Evolutionary conservation across 306 rosid genomes (phyloP), one percentile per base, ranked within the genome.

Genomic region (Inga laurina): DNA sequence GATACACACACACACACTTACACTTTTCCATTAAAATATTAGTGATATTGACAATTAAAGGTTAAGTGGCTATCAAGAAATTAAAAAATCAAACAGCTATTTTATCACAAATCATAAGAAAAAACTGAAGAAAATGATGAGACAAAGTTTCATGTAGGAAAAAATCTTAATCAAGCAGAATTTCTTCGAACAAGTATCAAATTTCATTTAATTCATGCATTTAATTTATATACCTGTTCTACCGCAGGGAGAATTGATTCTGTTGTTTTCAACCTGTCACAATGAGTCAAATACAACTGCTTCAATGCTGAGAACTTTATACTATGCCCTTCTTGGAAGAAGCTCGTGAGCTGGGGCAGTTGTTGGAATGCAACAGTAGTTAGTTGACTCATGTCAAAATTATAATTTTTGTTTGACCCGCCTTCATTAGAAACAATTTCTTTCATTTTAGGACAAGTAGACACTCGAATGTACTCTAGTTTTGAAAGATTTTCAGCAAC

Each of bases 161-260:
- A 24, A 27, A 15, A 24, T 24, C 32, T 61, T 61, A 24, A 5
- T 65, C 37, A 65, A 27, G 30, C 21, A 11, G 7, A 65, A 65
- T 65, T 27, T 32, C 9, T 11, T 65, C 14, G 21, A 30, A 32
- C 41, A 65, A 10, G 2, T 15, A 11, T 32, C 21, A 65, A 27
- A 13, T 7, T 27, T 32, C 71, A 61, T 11, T 51, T 51, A n/a
- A 51, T 61, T 24, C 67, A 61, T 32, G 16, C 0, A 32, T 32
- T 24, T 56, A n/a, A 56, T 21, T n/a, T 24, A 27, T n/a, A 8
- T 75, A 83, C 86, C 86, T 77, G 62, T 46, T 72, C 45, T 41
- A 11, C 8, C 10, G 65, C 75, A 5, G 19, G 19, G 56, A 72
- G 21, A 6, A 65, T 14, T 70, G 79, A 82, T 19, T 27, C 30